These are phyloP conservation scores for Apocynum venetum DNA, from an alignment of 257 asterid species.

Conservation along the genomic window DNA sequence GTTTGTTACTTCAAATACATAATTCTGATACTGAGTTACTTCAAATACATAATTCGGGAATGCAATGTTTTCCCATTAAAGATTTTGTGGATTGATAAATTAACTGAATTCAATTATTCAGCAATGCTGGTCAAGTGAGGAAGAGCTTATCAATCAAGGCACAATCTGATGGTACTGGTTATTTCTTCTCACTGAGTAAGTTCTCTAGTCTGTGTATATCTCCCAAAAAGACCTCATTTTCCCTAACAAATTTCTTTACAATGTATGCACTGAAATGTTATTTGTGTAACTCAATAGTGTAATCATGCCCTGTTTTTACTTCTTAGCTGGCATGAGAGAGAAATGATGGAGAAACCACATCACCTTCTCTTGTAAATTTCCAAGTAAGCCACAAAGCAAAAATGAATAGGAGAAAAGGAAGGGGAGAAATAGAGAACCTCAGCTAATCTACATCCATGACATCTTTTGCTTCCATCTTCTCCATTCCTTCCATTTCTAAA, in stretches of 20 bases:
- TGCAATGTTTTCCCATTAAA: background rate
- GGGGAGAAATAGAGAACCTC: background rate
- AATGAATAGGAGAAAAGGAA: background rate
- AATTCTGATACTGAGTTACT: background rate
- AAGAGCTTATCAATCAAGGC: constrained; percentile 79
- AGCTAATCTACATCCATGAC: background rate
- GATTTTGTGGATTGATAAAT: background rate
- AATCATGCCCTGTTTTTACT: background rate
- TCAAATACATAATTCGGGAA: background rate
- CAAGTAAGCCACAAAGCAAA: background rate
- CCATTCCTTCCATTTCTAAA: background rate
- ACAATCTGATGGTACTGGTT: constrained; percentile 74
- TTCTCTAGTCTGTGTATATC: constrained; percentile 1
- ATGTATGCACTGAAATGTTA: background rate
- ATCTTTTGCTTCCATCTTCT: background rate
- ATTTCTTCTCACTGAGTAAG: constrained; percentile 76
- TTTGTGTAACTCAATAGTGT: background rate
- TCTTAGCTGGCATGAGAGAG: background rate
- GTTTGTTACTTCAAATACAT: background rate
- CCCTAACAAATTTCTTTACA: background rate
- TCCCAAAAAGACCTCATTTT: background rate
- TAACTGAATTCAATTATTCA: constrained; percentile 19
- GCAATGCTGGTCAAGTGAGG: constrained; percentile 91
- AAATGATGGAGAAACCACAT: background rate
- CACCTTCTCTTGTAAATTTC: background rate